Percentiles rank a stretch among this genome's conserved stretches.
Conservation (phyloP, 257 asterid species). For the Verbascum thapsus region DNA sequence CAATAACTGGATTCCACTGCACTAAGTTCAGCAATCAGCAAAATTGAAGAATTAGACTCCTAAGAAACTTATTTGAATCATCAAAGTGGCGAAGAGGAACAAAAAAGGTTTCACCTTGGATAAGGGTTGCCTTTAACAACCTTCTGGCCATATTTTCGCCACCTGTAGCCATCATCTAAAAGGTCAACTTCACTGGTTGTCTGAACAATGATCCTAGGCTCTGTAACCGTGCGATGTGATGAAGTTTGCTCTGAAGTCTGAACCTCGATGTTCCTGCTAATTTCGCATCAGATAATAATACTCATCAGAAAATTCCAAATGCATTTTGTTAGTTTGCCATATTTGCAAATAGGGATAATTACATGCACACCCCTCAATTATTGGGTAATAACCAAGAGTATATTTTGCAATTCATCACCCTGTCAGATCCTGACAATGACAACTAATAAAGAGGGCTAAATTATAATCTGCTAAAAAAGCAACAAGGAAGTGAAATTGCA, state of each 20-base stretch:
- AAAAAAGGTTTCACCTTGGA: constrained; percentile 47
- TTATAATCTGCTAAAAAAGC: no score
- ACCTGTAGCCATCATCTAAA: constrained; percentile 88
- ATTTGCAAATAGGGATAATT: background rate
- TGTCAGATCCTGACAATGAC: no score
- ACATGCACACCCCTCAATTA: no score
- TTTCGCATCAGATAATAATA: constrained; percentile 10
- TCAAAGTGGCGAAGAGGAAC: no score
- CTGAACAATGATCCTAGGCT: constrained; percentile 90
- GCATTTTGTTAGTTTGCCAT: background rate
- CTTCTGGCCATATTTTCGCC: constrained; percentile 94
- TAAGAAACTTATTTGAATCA: background rate
- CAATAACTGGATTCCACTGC: no score
- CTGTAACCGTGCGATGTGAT: constrained; percentile 84
- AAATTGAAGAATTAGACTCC: no score
- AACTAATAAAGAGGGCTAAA: no score
- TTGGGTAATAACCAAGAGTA: no score
- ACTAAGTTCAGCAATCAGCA: background rate
- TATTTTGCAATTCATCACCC: no score
- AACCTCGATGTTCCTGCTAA: constrained; percentile 60
- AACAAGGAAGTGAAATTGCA: no score
- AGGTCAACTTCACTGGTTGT: constrained; percentile 93
- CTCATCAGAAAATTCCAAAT: background rate
- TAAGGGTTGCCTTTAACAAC: constrained; percentile 75
- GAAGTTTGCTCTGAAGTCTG: constrained; percentile 57